Percentiles rank a stretch among this genome's conserved stretches.
phyloP scores from a whole-genome alignment of 352 stramenopile genomes.

The Globisporangium parvum region DNA sequence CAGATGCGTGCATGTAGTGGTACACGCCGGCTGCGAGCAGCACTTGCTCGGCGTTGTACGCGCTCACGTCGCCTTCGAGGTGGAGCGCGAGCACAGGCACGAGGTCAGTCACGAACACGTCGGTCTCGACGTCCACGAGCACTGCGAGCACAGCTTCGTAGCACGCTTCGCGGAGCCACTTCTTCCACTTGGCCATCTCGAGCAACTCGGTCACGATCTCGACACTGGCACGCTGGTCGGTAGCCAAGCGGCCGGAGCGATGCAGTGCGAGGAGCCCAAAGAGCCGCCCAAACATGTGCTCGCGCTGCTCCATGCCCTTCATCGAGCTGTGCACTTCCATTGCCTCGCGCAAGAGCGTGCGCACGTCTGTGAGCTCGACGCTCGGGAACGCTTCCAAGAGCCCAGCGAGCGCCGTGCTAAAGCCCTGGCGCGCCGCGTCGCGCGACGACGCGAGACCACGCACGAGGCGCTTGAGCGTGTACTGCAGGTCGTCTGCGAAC shows the following conservation, averaged over 20 bases:
- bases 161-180: constrained; percentile 81
- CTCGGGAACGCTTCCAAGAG: constrained; percentile 50
- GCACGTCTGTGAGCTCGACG: constrained; percentile 40
- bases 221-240: constrained; percentile 31
- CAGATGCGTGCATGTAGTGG: constrained; percentile 50
- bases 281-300: constrained; percentile 89
- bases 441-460: constrained; percentile 85
- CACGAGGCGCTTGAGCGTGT: constrained; percentile 90
- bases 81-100: constrained; percentile 21
- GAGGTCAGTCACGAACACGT: constrained; percentile 47
- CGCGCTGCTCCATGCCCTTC: constrained; percentile 90
- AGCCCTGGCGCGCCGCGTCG: constrained; percentile 86
- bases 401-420: constrained; percentile 76
- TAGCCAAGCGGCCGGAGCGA: constrained; percentile 54
- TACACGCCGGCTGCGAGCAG: constrained; percentile 65
- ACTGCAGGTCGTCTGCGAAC: constrained; percentile 57
- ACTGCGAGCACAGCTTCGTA: constrained; percentile 62
- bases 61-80: constrained; percentile 29
- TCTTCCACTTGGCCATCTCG: constrained; percentile 68
- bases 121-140: constrained; percentile 36
- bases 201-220: constrained; percentile 35
- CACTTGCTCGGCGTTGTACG: constrained; percentile 77
- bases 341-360: constrained; percentile 52
- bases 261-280: constrained; percentile 84
- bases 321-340: constrained; percentile 82